Conservation (phyloP, 2,329 filamentous ascomycete genomes). For the Colletotrichum kahawae region DNA sequence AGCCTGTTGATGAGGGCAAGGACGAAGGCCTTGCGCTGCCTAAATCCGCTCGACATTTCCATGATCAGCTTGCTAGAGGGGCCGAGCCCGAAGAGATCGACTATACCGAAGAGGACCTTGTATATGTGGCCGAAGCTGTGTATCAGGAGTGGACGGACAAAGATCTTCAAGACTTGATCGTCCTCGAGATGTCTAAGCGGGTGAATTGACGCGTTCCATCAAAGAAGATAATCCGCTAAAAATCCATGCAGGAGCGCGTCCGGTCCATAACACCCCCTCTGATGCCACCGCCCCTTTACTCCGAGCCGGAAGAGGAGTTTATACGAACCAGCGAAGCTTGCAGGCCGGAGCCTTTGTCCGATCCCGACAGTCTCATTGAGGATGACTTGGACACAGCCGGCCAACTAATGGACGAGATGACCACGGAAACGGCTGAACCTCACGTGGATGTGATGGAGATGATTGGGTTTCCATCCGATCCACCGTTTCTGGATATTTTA, state of each 20-base stretch:
- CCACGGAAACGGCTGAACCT: background rate
- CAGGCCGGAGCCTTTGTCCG: constrained; percentile 33
- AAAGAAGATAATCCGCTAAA: background rate
- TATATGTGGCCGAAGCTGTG: background rate
- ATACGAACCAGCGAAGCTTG: constrained; percentile 24
- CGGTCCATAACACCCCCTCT: background rate
- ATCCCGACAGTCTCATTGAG: constrained; percentile 31
- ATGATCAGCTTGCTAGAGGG: background rate
- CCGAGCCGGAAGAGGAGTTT: constrained; percentile 19
- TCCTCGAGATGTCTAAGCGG: background rate
- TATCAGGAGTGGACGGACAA: background rate
- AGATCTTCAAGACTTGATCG: background rate
- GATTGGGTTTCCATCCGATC: background rate
- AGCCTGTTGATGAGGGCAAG: constrained; percentile 12
- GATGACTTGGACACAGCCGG: constrained; percentile 1
- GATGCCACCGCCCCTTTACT: background rate
- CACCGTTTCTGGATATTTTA: background rate
- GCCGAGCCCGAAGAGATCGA: constrained; percentile 4
- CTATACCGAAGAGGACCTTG: background rate
- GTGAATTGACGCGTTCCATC: background rate
- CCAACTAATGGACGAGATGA: background rate
- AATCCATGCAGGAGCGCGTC: constrained; percentile 6
- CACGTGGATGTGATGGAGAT: background rate
- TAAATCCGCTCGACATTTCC: background rate
- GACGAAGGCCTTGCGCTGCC: constrained; percentile 20